These are phyloP conservation scores for Malbranchea cinnamomea DNA, from an alignment of 2,329 filamentous ascomycete species.

Conservation along the genomic window DNA sequence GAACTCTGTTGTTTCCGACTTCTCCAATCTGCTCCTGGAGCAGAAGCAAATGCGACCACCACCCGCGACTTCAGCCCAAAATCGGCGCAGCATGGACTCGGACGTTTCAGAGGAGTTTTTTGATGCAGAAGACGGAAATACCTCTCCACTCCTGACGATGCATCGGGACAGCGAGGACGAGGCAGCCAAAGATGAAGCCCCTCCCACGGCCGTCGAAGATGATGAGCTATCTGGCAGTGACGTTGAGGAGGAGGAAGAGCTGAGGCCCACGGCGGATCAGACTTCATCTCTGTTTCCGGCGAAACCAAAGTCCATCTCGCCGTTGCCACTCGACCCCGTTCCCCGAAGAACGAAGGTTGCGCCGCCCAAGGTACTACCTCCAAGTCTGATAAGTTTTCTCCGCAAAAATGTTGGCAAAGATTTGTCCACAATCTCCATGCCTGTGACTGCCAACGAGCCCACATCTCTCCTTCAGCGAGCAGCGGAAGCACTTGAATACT, in stretches of 20 bases:
- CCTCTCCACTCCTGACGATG: slow-evolving; percentile 60
- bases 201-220: slow-evolving; percentile 30
- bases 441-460: slow-evolving; percentile 90
- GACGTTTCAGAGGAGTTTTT: slow-evolving; percentile 82
- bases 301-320: slow-evolving; percentile 59
- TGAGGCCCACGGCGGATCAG: slow-evolving; percentile 17
- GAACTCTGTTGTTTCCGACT: slow-evolving; percentile 69
- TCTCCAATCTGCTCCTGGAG: slow-evolving; percentile 58
- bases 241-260: slow-evolving; percentile 29
- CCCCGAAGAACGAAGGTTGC: slow-evolving; percentile 55
- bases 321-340: slow-evolving; percentile 57
- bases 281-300: slow-evolving; percentile 50
- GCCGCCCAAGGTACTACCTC: slow-evolving; percentile 62
- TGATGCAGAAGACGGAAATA: slow-evolving; percentile 57
- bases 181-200: slow-evolving; percentile 42
- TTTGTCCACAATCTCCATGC: slow-evolving; percentile 92
- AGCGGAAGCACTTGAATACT: slow-evolving; percentile 85
- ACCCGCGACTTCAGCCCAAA: slow-evolving; percentile 37
- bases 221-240: slow-evolving; percentile 50
- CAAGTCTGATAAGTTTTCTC: slow-evolving; percentile 83
- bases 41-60: slow-evolving; percentile 61
- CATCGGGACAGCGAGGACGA: slow-evolving; percentile 57
- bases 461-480: slow-evolving; percentile 75
- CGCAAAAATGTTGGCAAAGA: slow-evolving; percentile 98
- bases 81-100: slow-evolving; percentile 64